phyloP scores from a whole-genome alignment of 257 asterid genomes.

The Gentiana macrophylla region DNA sequence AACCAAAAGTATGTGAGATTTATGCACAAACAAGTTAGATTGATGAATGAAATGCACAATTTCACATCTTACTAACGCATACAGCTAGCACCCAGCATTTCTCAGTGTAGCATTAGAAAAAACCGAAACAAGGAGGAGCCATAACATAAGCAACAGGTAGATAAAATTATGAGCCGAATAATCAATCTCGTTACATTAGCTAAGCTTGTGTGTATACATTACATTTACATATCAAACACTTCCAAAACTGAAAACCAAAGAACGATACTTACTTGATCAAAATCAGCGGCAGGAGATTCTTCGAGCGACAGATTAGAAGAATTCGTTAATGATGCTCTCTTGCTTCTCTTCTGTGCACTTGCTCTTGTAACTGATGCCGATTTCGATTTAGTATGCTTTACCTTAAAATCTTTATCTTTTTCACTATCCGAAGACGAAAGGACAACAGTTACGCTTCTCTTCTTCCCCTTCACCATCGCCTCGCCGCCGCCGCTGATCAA shows the following conservation, averaged over 20 bases:
- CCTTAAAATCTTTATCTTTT: conserved; percentile 15
- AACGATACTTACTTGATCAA: conserved; percentile 30
- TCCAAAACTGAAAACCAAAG: neutral
- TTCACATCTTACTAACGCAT: too few relatives aligned
- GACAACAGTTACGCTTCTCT: conserved; percentile 37
- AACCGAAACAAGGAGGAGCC: too few relatives aligned
- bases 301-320: conserved; percentile 27
- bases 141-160: too few relatives aligned
- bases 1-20: too few relatives aligned
- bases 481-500: conserved; percentile 30
- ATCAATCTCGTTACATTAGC: too few relatives aligned
- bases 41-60: too few relatives aligned
- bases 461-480: conserved; percentile 55
- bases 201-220: too few relatives aligned
- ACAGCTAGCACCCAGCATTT: too few relatives aligned
- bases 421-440: conserved; percentile 58
- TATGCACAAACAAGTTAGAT: too few relatives aligned
- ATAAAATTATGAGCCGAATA: too few relatives aligned
- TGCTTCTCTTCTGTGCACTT: conserved; percentile 54
- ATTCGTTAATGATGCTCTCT: conserved; percentile 28
- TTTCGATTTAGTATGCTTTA: conserved; percentile 12
- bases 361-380: conserved; percentile 41
- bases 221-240: too few relatives aligned
- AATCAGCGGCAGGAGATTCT: conserved; percentile 23
- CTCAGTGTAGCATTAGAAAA: too few relatives aligned